Conservation (phyloP, 1,139 yeast species). For the Magnusiomyces paraingens region DNA sequence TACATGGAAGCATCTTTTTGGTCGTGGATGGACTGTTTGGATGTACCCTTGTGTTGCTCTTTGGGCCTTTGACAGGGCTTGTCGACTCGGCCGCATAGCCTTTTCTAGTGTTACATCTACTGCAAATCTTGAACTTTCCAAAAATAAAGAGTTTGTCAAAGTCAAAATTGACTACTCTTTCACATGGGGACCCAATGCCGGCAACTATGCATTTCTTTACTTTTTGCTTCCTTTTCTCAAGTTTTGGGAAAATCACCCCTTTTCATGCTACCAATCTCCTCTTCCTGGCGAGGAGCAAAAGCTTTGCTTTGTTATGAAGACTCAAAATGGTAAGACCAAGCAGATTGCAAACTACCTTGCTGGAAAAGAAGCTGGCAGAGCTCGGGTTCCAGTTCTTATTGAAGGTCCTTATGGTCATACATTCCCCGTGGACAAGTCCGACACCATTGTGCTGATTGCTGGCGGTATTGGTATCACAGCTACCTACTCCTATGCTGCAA, state of each 20-base stretch:
- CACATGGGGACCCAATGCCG: constrained; percentile 33
- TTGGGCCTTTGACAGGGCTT: constrained; percentile 36
- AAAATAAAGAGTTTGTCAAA: constrained; percentile 20
- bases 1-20: constrained; percentile 45
- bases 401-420: constrained; percentile 55
- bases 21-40: constrained; percentile 42
- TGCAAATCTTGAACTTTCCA: too few species aligned
- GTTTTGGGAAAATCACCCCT: constrained; percentile 56
- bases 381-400: constrained; percentile 34
- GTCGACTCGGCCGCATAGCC: constrained; percentile 35
- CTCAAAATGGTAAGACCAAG: constrained; percentile 26
- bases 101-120: constrained; percentile 37
- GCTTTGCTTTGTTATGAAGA: constrained; percentile 36
- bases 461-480: constrained; percentile 71
- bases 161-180: constrained; percentile 30
- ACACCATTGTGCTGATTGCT: constrained; percentile 45
- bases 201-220: constrained; percentile 35
- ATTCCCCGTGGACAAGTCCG: constrained; percentile 45
- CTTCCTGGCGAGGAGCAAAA: constrained; percentile 29
- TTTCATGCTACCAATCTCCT: constrained; percentile 36
- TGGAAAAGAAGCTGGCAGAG: background rate
- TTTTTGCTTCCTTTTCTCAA: constrained; percentile 37
- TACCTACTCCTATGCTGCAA: constrained; percentile 24
- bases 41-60: constrained; percentile 39
- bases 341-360: constrained; percentile 27